Base-by-base conservation (phyloP, 2,329 filamentous ascomycete genomes). In the Fusarium sp. region DNA sequence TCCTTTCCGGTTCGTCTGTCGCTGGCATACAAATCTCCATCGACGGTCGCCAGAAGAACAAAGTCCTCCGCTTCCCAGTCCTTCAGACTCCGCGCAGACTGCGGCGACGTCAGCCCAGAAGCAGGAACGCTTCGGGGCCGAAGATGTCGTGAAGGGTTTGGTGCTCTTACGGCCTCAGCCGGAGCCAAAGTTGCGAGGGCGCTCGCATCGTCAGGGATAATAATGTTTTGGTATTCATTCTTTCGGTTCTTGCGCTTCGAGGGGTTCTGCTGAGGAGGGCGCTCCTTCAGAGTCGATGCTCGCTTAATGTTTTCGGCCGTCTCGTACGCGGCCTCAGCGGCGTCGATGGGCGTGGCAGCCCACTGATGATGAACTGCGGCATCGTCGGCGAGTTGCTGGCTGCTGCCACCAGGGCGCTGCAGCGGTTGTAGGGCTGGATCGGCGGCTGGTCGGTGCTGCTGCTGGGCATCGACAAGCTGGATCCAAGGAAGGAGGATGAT, bases 41-140 rank as follows among this genome's bases (percentile, higher is more conserved):
- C 95, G 91, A 98, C 94, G 90, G 97, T 98, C 94, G 97, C 96
- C 93, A 99, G 89, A 88, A 99, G 94, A 87, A 98, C 94, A 91
- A 98, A 97, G 89, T 98, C 95, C 94, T 98, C 96, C 87, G 98
- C 95, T 93, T 98, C 95, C 96, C 96, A 98, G 87, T 98, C 96
- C 91, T 95, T 93, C 90, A 98, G 89, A 89, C 93, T 97, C 92
- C 96, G 95, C 95, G 95, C 96, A 93, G 89, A 89, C 83, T 94
- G 93, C 92, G 92, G 93, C 93, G 94, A 92, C 87, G 93, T 90
- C 84, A 93, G 88, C 80, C 91, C 92, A 83, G 89, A 88, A 83
- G 88, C 83, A 75, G 84, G 84, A 82, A 88, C 89, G 85, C 89
- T 90, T 83, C 88, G 86, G 82, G 87, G 82, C 82, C 82, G 80